Base-by-base conservation (phyloP, 75 land plant genomes). In the Ceratopteris richardii region DNA sequence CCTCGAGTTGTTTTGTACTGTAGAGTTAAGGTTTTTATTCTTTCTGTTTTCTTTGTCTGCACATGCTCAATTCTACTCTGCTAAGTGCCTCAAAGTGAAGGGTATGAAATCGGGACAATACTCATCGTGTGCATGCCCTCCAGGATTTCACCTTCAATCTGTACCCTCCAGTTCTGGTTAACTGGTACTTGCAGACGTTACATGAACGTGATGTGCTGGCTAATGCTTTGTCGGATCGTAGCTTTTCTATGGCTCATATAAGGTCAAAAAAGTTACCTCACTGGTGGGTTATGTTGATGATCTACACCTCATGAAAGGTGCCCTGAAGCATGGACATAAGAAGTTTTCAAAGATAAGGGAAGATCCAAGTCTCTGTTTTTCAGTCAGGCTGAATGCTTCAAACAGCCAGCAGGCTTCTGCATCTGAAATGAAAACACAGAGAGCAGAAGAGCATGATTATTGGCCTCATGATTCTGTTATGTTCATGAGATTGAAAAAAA, bases 251-350 rank as follows among this genome's bases (percentile, higher is more conserved):
- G 29, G 20, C 22, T 16, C 6, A 31, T 46, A 23, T 62, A 0
- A 68, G 71, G 46, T 51, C 55, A n/a, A 61, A 62, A 44, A 61
- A 68, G 31, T 57, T 68, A 5, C 71, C 71, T n/a, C 31, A 26
- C 62, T 66, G 71, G 61, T 66, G 71, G 71, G 71, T 10, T 5
- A 48, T 48, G 20, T 21, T 48, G 71, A 68, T 61, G 71, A 68
- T 52, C 36, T 25, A 6, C 52, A 68, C 27, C 51, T 68, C 1
- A 36, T 68, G 66, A 62, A 63, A 31, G 71, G 67, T 41, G 71
- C 63, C 0, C 58, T 47, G 27, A 60, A 36, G 31, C 51, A 48
- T 48, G 51, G 51, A 9, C 51, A 48, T 21, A 48, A 48, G 51
- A 21, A 48, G 20, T 48, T 48, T 48, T 17, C 51, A 9, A 48